Evolutionary conservation across 805 yeast species (phyloP).

Genomic region (Yarrowia sp.): DNA sequence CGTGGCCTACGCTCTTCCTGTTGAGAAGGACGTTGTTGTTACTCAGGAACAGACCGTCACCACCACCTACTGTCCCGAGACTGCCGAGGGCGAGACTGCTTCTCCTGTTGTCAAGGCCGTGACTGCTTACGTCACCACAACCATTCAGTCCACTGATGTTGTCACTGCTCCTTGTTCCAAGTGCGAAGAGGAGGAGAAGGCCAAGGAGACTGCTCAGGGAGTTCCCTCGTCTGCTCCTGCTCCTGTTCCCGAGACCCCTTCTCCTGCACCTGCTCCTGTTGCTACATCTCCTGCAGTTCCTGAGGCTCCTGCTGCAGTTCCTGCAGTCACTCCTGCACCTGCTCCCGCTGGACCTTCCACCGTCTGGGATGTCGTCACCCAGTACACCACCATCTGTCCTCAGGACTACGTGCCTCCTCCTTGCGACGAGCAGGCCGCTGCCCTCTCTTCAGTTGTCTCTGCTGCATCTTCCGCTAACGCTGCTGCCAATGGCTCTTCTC

Average conservation of each 20-base stretch:
- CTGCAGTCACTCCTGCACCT: slow-evolving; percentile 25
- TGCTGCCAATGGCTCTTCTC: neutral
- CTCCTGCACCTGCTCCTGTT: slow-evolving; percentile 3
- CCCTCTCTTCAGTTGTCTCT: slow-evolving; percentile 1
- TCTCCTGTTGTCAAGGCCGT: neutral
- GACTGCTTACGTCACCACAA: slow-evolving; percentile 18
- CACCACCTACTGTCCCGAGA: slow-evolving; percentile 22
- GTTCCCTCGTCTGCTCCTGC: slow-evolving; percentile 8
- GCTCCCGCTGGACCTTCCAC: slow-evolving; percentile 27
- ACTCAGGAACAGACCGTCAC: slow-evolving; percentile 13
- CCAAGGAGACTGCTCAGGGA: slow-evolving; percentile 7
- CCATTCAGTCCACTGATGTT: neutral
- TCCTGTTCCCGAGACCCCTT: slow-evolving; percentile 17
- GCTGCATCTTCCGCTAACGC: neutral
- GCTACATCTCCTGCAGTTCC: slow-evolving; percentile 11
- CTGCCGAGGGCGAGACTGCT: neutral
- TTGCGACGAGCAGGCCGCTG: slow-evolving; percentile 14
- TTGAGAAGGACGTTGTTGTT: neutral
- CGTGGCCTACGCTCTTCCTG: slow-evolving; percentile 5
- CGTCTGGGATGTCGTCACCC: slow-evolving; percentile 26
- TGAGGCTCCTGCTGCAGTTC: neutral
- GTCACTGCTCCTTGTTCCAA: slow-evolving; percentile 24
- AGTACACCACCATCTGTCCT: slow-evolving; percentile 26
- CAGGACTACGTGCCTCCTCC: slow-evolving; percentile 24
- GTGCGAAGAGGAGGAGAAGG: slow-evolving; percentile 24